Evolutionary conservation across 768 basidiomycete species (phyloP).

Genomic region (Suillus americanus): DNA sequence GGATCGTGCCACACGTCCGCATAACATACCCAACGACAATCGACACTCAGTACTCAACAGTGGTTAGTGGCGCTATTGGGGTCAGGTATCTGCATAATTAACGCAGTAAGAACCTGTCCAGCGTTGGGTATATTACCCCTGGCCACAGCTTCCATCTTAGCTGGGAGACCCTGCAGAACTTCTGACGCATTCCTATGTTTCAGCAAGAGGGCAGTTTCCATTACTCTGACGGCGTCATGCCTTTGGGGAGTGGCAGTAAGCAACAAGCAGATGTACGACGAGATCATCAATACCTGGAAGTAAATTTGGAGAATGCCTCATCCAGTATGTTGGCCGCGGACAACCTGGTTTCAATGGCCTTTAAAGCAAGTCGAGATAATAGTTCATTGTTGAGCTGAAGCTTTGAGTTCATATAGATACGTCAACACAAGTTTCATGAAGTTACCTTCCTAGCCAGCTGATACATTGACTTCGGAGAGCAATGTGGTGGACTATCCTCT

Average conservation of each 20-base stretch:
- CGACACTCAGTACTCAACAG: background rate
- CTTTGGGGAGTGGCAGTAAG: background rate
- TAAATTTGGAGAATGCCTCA: constrained; percentile 13
- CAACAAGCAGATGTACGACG: too few species aligned
- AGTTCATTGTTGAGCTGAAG: constrained; percentile 1
- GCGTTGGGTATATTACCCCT: constrained; percentile 9
- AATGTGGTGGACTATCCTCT: constrained; percentile 6
- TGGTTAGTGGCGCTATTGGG: background rate
- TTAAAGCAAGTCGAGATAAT: constrained; percentile 7
- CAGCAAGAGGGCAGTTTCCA: constrained; percentile 7
- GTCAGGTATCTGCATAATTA: background rate
- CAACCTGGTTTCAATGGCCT: constrained; percentile 4
- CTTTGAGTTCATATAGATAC: background rate
- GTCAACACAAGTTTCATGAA: background rate
- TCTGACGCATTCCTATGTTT: constrained; percentile 1
- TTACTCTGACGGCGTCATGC: constrained; percentile 5
- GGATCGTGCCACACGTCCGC: background rate
- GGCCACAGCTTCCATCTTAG: constrained; percentile 4
- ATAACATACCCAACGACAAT: background rate
- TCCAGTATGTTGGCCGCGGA: constrained; percentile 9
- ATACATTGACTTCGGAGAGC: constrained; percentile 29
- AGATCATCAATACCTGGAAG: constrained; percentile 4
- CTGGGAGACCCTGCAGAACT: constrained; percentile 6
- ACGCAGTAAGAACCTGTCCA: constrained; percentile 3
- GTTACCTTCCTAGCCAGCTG: constrained; percentile 21